Evolutionary conservation across 2,329 filamentous ascomycete genomes (phyloP), one percentile per base, ranked within the genome.

Genomic region (Zymoseptoria crescenta): DNA sequence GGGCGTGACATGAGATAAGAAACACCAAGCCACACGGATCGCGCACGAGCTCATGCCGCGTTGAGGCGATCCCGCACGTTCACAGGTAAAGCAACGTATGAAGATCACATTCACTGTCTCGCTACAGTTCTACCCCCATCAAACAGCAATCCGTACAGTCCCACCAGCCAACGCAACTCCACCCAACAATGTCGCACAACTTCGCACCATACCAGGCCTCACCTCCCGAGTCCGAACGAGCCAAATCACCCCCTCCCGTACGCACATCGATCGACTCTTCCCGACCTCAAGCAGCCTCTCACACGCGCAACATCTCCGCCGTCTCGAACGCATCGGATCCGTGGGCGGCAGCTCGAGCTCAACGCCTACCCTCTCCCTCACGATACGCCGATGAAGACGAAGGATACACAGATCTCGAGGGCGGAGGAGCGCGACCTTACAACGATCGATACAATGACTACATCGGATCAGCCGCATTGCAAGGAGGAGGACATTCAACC

Each of bases 131-230:
- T n/a, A n/a, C n/a, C 35, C 13, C 35, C 16, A 6, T 5, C 3
- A 10, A 45, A 2, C 29, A 8, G 29, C 29, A 6, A 30, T 30
- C 29, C 10, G 10, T 45, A n/a, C 13, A n/a, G 10, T 4, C 4
- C 24, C 4, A n/a, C 35, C 13, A 45, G 1, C 35, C 13, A 45
- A n/a, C 35, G 4, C n/a, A 13, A 13, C 2, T 45, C 35, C 35
- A 45, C 35, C 8, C 59, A 29, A 65, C 45, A 50, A 70, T 69
- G 65, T 77, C 68, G 58, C 94, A 94, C 89, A 89, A 96, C 78
- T 99, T 97, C 74, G 94, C 94, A 52, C 94, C 94, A 45, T 99
- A 97, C 77, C 94, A 97, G 79, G 93, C 93, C 74, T 88, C 88
- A 54, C 88, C 88, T 16, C 94, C 94, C 8, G 92, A 97, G 77